Base-by-base conservation (phyloP, 257 asterid genomes). In the Scutellaria galericulata region DNA sequence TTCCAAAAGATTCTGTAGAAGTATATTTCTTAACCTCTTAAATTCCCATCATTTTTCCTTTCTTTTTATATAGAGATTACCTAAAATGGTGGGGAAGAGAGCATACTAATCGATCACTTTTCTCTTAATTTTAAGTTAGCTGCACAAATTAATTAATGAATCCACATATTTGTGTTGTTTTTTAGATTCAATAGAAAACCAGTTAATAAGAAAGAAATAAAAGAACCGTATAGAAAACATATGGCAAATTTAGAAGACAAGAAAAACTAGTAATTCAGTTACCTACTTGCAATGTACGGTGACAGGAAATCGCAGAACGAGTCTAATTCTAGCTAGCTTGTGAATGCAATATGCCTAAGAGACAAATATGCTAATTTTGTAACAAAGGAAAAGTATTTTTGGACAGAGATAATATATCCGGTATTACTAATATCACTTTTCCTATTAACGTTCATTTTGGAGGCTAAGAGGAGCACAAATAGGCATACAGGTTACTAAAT, bases 181-280 rank as follows among this genome's bases (percentile, higher is more conserved):
- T 61, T 41, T 51, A 15, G 40, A 63, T 54, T 65, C 60, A 63
- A 60, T n/a, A 62, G 14, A 64, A 37, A 41, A 68, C 41, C 44
- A 7, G 45, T 72, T 44, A 24, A 68, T 31, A 39, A 57, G 27
- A 47, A 53, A 41, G 72, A 5, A 44, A 22, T 41, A 51, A n/a
- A 42, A 67, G 46, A 4, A 60, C 52, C 68, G 10, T 18, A 18
- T 42, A 53, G 22, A 39, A 61, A 52, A 22, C 7, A 9, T 44
- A 55, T 31, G 59, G 53, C 13, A 13, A 44, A 45, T 2, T 24
- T 15, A n/a, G 27, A 12, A 14, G 4, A n/a, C 18, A 9, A 4
- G 15, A 18, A 24, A 44, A 15, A 18, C 1, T 7, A 11, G 22
- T n/a, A 24, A 7, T 37, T n/a, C 22, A 47, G 15, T 15, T 10